Evolutionary conservation across 768 basidiomycete genomes (phyloP).

Genomic region (Russula griseocarnosa): DNA sequence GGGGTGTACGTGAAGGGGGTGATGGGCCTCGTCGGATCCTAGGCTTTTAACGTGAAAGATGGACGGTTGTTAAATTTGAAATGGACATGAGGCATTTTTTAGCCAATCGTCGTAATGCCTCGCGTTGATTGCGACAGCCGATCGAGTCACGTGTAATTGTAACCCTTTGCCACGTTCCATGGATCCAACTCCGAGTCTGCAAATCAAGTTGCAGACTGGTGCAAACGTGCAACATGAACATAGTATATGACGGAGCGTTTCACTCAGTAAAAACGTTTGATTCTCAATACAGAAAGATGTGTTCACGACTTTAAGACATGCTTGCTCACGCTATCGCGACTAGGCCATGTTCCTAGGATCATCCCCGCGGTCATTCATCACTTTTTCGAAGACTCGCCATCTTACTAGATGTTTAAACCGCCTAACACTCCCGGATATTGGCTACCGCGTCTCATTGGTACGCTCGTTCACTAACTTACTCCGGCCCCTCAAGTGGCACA

Average conservation of each 20-base stretch:
- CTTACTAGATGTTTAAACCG: not conserved
- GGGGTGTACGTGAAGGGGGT: not conserved
- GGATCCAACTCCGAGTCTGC: too few relatives aligned
- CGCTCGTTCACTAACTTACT: slow-evolving; percentile 9
- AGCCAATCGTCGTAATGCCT: slow-evolving; percentile 23
- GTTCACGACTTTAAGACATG: too few relatives aligned
- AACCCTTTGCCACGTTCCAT: too few relatives aligned
- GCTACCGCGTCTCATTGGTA: not conserved
- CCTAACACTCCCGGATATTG: not conserved
- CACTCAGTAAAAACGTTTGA: too few relatives aligned
- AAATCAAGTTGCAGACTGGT: too few relatives aligned
- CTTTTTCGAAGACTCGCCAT: slow-evolving; percentile 2
- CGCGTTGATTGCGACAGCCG: not conserved
- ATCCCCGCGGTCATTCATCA: not conserved
- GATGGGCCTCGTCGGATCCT: too few relatives aligned
- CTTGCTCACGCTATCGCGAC: not conserved
- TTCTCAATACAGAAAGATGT: too few relatives aligned
- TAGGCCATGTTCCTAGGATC: slow-evolving; percentile 10
- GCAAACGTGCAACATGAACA: too few relatives aligned
- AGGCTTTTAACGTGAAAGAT: too few relatives aligned
- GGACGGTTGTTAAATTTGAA: too few relatives aligned
- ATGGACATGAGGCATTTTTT: slow-evolving; percentile 21
- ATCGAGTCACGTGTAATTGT: slow-evolving; percentile 8
- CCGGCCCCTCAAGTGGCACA: slow-evolving; percentile 18
- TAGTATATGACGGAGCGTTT: too few relatives aligned